Evolutionary conservation across 139 green algal genomes (phyloP).

Genomic region (Bryopsis sp.): DNA sequence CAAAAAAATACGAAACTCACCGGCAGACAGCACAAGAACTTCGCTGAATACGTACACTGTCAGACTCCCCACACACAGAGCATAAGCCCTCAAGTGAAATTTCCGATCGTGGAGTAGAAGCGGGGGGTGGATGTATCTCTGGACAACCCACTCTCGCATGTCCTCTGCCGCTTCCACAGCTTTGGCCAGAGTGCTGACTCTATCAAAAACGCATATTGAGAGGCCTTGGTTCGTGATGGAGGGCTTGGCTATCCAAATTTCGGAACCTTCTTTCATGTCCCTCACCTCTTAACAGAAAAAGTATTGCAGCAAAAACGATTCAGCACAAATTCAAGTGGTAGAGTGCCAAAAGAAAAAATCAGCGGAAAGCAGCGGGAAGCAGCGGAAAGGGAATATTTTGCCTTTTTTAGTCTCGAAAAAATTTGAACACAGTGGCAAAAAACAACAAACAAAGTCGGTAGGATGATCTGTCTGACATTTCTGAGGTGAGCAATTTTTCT

Average conservation of each 20-base stretch:
- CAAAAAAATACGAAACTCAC: neutral
- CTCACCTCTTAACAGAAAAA: constrained; percentile 35
- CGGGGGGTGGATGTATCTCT: constrained; percentile 33
- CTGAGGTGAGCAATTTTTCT: too few relatives aligned
- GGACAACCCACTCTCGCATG: constrained; percentile 41
- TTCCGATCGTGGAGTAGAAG: constrained; percentile 29
- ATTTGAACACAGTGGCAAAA: too few relatives aligned
- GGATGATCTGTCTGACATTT: too few relatives aligned
- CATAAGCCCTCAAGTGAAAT: constrained; percentile 38
- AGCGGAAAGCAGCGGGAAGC: neutral
- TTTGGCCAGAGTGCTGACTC: neutral
- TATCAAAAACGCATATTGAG: constrained; percentile 31
- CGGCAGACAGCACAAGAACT: constrained; percentile 29
- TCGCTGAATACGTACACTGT: constrained; percentile 27
- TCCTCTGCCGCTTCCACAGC: constrained; percentile 17
- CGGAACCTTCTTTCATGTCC: constrained; percentile 29
- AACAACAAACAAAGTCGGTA: too few relatives aligned
- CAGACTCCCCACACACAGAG: constrained; percentile 32
- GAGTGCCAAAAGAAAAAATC: neutral
- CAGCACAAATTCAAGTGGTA: neutral
- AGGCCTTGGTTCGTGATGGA: constrained; percentile 37
- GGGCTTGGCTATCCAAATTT: constrained; percentile 39
- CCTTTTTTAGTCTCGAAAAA: too few relatives aligned
- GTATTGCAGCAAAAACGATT: too few relatives aligned
- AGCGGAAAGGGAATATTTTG: neutral